Conservation (phyloP, 1,284 basidiomycete species). For the Dichomitus squalens region DNA sequence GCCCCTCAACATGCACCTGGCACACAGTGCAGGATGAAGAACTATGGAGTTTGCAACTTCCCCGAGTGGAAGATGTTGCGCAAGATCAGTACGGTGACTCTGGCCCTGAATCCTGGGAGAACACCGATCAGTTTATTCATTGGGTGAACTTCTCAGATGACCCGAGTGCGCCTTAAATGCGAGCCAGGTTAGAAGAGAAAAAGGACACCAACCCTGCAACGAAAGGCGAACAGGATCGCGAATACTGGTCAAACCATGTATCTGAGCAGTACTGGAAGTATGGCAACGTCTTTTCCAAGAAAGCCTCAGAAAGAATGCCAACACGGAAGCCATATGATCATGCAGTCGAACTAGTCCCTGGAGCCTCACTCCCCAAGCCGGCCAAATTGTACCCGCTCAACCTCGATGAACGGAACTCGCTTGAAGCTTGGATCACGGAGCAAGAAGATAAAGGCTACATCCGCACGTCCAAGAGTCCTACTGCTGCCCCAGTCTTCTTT, state of each 20-base stretch:
- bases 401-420: constrained; percentile 21
- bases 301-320: constrained; percentile 13
- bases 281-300: constrained; percentile 18
- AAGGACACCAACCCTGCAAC: constrained; percentile 2
- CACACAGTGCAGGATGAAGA: not conserved
- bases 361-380: constrained; percentile 2
- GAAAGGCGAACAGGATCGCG: not conserved
- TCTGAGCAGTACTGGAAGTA: constrained; percentile 12
- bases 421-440: constrained; percentile 1
- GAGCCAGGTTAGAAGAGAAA: not conserved
- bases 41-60: not conserved
- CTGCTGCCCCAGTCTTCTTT: constrained; percentile 38
- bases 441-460: not conserved
- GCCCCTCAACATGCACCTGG: no score
- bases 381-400: constrained; percentile 30
- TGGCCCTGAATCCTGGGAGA: not conserved
- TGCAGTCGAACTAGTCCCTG: constrained; percentile 15
- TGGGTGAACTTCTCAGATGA: not conserved
- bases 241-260: not conserved
- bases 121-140: not conserved
- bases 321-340: constrained; percentile 18
- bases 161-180: not conserved
- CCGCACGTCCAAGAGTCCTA: constrained; percentile 13
- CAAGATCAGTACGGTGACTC: not conserved
- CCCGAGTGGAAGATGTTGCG: not conserved